Base-by-base conservation (phyloP, 202 grass and related monocot species). In the Schoenoplectus triqueter region DNA sequence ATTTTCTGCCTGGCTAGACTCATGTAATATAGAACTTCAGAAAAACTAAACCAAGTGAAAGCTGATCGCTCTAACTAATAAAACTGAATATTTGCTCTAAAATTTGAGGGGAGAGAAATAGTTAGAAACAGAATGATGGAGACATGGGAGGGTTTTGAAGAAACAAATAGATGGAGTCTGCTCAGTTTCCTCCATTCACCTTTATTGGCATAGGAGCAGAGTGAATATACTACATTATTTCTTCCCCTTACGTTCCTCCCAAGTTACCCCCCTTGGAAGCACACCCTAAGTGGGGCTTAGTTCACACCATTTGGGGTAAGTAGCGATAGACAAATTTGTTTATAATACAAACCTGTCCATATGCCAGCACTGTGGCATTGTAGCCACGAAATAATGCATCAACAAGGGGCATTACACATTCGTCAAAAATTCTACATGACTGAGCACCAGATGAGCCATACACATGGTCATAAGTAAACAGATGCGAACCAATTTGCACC, bases 341-440 rank as follows among this genome's bases (percentile, higher is more conserved):
- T 0, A 61, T 60, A 60, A 73, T 15, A 57, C 40, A 41, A 66
- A 99, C 96, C 93, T 99, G 93, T 6, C 96, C 96, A 80, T 99
- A 99, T 17, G 96, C 93, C 68, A 99, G 86, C 14, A 99, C 91
- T 77, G 96, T 99, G 21, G 93, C 89, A 7, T 99, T 99, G 80
- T 99, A 99, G 69, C 96, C 96, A 10, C 19, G 72, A 75, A 99
- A 95, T 54, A 99, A 78, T 0, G 92, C 89, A 5, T 95, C 89
- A 11, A 99, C 86, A 22, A 99, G 84, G 1, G 93, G 96, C 42
- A 84, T 7, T 85, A 93, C 91, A 6, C 91, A 99, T 64, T 99
- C 87, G 57, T 91, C 91, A 63, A 99, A 99, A 73, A 95, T 88
- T 56, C 83, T 76, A 9, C 88, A 86, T 15, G 82, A 90, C 5